Base-by-base conservation (phyloP, 1,284 basidiomycete species). In the Calocybe gambosa region DNA sequence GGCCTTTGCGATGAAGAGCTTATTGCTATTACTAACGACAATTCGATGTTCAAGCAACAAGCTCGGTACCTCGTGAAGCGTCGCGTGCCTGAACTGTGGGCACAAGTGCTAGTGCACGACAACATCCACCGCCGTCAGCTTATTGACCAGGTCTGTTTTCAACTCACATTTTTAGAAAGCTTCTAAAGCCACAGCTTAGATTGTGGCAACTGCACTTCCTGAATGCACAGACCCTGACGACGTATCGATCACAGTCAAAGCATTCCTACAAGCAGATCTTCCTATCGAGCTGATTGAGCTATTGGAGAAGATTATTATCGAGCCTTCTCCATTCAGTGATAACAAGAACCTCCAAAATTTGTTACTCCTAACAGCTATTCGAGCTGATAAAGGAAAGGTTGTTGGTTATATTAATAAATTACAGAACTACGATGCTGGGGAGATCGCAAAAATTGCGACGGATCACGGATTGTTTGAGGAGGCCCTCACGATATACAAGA, bases 41-140 rank as follows among this genome's bases (percentile, higher is more conserved):
- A 99, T 73, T 88, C 93, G 26, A 99, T 99, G 96, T 99, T 96
- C 81, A 99, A 99, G 73, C 95, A 99, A 63, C 96, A 99, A 69
- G 91, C 96, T 45, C 85, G 96, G 33, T 99, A 99, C 71, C 83
- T 99, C 52, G 92, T 98, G 63, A 97, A 95, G 72, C 85, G 96
- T 55, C 89, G 95, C 52, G 87, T 94, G 55, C 82, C 91, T 19
- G 95, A 99, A 55, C 83, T 99, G 38, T 99, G 96, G 96, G 84
- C 87, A 2, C 92, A 97, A 69, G 96, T 99, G 34, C 84, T 99
- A 46, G 75, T 81, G 19, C 77, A 82, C 6, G 93, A 95, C 59
- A 97, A 96, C 62, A 81, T 93, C 42, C 85, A 99, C 65, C 90
- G 93, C 52, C 87, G 95, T 54, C 84, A 89, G 55, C 80, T 99